Conservation (phyloP, 345 rosid species). For the Sonneratia caseolaris region DNA sequence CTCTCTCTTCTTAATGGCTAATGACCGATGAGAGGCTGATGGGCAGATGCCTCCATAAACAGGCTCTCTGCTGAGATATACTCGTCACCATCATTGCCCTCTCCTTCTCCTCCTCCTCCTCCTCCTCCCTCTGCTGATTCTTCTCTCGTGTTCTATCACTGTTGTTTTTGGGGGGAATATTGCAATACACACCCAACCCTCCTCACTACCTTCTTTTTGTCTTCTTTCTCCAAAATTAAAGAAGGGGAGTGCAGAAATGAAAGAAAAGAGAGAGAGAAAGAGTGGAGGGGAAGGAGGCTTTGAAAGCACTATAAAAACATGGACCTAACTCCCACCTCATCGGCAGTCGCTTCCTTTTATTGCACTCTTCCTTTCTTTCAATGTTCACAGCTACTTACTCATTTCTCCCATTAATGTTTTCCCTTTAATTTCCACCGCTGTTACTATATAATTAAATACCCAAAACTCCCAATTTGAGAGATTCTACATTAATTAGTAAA, state of each 20-base stretch:
- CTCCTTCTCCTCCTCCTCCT: neutral
- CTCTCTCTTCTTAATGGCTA: conserved; percentile 1
- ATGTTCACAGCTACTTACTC: conserved; percentile 61
- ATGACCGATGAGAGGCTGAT: neutral
- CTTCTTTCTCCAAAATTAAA: too few relatives aligned
- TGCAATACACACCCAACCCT: neutral
- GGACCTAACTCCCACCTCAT: conserved; percentile 49
- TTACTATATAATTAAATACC: too few relatives aligned
- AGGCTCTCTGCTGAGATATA: neutral
- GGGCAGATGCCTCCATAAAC: neutral
- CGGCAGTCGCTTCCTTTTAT: conserved; percentile 38
- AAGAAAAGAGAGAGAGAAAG: conserved; percentile 12
- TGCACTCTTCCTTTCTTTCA: conserved; percentile 49
- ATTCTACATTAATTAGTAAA: too few relatives aligned
- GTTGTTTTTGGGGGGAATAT: neutral
- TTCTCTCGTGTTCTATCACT: neutral
- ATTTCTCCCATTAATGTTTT: conserved; percentile 27
- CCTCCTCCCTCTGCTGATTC: neutral
- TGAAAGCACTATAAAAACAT: conserved; percentile 42
- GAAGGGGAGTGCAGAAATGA: neutral
- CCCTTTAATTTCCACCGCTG: neutral
- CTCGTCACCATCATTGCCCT: neutral
- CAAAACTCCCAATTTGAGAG: too few relatives aligned
- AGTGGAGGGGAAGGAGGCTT: conserved; percentile 10
- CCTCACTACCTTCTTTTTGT: neutral